Conservation (phyloP, 768 basidiomycete genomes). For the Mycena haematopus region DNA sequence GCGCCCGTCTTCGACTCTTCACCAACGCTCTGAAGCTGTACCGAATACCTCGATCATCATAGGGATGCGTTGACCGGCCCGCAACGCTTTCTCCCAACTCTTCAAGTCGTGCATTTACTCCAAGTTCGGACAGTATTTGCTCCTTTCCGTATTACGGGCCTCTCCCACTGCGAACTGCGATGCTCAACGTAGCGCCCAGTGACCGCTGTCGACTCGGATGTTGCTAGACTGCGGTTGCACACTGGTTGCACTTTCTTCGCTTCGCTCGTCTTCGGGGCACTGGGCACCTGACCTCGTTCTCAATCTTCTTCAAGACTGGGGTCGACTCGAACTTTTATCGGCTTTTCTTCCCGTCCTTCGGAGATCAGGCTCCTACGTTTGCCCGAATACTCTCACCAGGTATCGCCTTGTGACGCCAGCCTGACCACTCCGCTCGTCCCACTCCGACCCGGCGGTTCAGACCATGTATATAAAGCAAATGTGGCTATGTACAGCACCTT, state of each 20-base stretch:
- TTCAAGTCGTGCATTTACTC: no score
- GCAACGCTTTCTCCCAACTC: no score
- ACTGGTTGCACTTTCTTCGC: background rate
- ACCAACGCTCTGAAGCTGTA: no score
- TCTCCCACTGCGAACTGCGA: no score
- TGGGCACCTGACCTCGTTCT: slow-evolving; percentile 5
- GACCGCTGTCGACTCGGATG: no score
- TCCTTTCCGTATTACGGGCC: no score
- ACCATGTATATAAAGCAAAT: slow-evolving; percentile 2
- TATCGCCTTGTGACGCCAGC: slow-evolving; percentile 12
- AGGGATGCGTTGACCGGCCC: no score
- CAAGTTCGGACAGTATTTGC: no score
- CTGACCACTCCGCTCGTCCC: slow-evolving; percentile 5
- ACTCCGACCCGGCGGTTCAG: background rate
- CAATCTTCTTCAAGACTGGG: background rate
- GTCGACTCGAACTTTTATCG: slow-evolving; percentile 11
- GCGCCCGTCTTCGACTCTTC: no score
- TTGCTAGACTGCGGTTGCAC: background rate
- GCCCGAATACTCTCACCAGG: slow-evolving; percentile 1
- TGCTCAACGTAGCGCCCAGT: no score
- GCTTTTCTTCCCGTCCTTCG: background rate
- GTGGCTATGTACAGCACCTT: no score
- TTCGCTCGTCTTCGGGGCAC: background rate
- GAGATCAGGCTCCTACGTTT: slow-evolving; percentile 12
- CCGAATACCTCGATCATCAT: no score